Conservation (phyloP, 129 eudicot species). For the Artemisia tridentata region DNA sequence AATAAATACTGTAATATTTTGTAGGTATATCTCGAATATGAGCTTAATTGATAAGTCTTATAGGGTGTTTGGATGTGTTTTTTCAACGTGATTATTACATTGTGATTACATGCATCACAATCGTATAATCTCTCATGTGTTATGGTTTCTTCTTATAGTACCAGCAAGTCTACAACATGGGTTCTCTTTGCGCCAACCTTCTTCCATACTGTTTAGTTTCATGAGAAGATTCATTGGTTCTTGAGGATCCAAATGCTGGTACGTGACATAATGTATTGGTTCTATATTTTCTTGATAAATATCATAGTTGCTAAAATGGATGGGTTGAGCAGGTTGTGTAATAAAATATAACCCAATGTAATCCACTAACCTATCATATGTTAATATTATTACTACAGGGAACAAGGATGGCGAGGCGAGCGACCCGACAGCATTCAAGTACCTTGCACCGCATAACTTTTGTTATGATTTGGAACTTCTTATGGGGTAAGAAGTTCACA, state of each 20-base stretch:
- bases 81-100: background rate
- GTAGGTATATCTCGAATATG: background rate
- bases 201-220: slow-evolving; percentile 46
- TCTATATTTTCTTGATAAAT: background rate
- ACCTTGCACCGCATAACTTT: too few relatives aligned
- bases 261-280: background rate
- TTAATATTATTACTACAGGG: too few relatives aligned
- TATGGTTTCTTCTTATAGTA: slow-evolving; percentile 6
- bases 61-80: background rate
- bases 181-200: slow-evolving; percentile 52
- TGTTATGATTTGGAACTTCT: too few relatives aligned
- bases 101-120: background rate
- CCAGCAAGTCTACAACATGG: slow-evolving; percentile 35
- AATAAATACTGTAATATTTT: too few relatives aligned
- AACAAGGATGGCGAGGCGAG: too few relatives aligned
- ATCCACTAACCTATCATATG: slow-evolving; percentile 4
- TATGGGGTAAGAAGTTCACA: background rate
- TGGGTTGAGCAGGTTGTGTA: background rate
- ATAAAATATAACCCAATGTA: slow-evolving; percentile 1
- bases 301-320: background rate
- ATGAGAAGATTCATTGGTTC: slow-evolving; percentile 39
- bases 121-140: background rate
- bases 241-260: slow-evolving; percentile 47
- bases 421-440: too few relatives aligned
- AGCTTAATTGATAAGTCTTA: background rate